Base-by-base conservation (phyloP, 306 rosid genomes). In the Sechiopsis laciniata region DNA sequence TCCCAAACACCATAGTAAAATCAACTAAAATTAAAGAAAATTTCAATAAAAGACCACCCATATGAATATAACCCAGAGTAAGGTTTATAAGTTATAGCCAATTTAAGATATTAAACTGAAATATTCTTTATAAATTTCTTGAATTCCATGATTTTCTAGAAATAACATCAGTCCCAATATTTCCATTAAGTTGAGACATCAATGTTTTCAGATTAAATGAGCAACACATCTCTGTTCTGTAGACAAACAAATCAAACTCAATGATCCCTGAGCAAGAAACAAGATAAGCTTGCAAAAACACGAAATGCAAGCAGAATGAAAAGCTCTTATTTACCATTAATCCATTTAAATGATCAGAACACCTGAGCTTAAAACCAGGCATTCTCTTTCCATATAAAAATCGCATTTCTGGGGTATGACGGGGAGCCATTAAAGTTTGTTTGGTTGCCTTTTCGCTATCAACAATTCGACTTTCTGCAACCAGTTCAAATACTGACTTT, bases 401-500 rank as follows among this genome's bases (percentile, higher is more conserved):
- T 65, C 10, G 45, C 26, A 35, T 13, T 5, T 10, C 8, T 2
- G 13, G 8, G n/a, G 10, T 65, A 10, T 2, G 10, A 11, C 20
- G 32, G 4, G 72, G 42, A 65, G 54, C 46, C 11, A 17, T 21
- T 46, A 67, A 46, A 67, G 55, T 67, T 46, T 11, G 2, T 46
- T 20, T 0, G 11, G 13, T 8, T 45, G 29, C 17, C 70, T 8
- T 82, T 80, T 64, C 14, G 80, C 70, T 24, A 83, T 54, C 29
- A 71, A 83, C 40, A 81, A 87, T 65, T 87, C 85, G 21, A 85
- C 86, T 55, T 70, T 81, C 75, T 82, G 79, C 72, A 90, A 79
- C 98, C 98, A 93, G 73, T 88, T 84, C 72, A 86, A 73, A 35
- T 93, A 93, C 40, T 88, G 96, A 51, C 71, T 80, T 62, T 88